A percentile compares a stretch with the other conserved stretches of the same genome.
phyloP scores from a whole-genome alignment of 2,329 filamentous ascomycete genomes.

The Penicillium sp. region DNA sequence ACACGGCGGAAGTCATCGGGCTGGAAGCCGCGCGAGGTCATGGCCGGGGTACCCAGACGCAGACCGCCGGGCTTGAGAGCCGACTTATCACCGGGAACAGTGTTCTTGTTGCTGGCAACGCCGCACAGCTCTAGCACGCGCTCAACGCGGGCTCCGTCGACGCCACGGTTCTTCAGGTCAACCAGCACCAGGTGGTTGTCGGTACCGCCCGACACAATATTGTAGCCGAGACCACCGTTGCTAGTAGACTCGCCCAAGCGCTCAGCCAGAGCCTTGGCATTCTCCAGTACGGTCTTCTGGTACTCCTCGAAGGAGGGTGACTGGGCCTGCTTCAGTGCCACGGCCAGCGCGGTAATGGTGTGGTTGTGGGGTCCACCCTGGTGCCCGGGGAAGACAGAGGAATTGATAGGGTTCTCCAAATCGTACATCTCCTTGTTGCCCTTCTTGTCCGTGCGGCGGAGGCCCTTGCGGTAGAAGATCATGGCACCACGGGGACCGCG shows the following conservation, averaged over 20 bases:
- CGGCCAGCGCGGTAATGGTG: slow-evolving; percentile 94
- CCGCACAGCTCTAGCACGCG: slow-evolving; percentile 85
- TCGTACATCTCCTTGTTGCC: slow-evolving; percentile 89
- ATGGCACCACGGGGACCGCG: slow-evolving; percentile 96
- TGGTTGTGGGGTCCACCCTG: slow-evolving; percentile 99
- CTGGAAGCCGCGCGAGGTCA: slow-evolving; percentile 92
- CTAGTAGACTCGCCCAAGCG: slow-evolving; percentile 65
- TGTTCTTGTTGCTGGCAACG: slow-evolving; percentile 99
- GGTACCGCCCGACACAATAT: slow-evolving; percentile 89
- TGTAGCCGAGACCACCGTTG: slow-evolving; percentile 71
- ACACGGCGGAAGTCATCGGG: slow-evolving; percentile 83
- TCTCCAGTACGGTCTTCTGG: slow-evolving; percentile 85
- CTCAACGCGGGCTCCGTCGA: slow-evolving; percentile 91
- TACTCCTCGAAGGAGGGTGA: slow-evolving; percentile 88
- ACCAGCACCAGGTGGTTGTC: slow-evolving; percentile 97
- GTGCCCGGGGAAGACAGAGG: slow-evolving; percentile 98
- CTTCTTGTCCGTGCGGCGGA: slow-evolving; percentile 85
- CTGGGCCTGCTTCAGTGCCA: slow-evolving; percentile 90
- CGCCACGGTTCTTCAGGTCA: slow-evolving; percentile 77
- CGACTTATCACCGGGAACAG: slow-evolving; percentile 89
- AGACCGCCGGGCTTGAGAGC: slow-evolving; percentile 89
- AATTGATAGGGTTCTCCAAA: slow-evolving; percentile 93
- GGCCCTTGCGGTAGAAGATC: slow-evolving; percentile 99
- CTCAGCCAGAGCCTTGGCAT: slow-evolving; percentile 84
- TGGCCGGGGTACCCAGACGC: slow-evolving; percentile 90